Evolutionary conservation across 2,329 filamentous ascomycete species (phyloP), one percentile per base, ranked within the genome.

Genomic region (Trichophyton schoenleinii): DNA sequence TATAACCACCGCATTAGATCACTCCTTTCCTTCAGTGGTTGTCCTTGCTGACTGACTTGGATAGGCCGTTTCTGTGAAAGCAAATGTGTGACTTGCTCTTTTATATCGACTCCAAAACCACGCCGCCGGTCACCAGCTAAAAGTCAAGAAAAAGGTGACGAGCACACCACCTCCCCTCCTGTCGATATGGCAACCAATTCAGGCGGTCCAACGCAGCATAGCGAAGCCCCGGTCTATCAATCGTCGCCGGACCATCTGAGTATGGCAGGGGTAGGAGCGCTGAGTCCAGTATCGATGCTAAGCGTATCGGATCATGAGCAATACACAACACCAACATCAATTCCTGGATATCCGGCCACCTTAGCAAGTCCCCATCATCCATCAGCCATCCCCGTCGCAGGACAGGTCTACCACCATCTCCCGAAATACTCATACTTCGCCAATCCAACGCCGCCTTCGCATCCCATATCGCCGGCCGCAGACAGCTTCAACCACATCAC

Each of bases 41-140:
- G 18, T 58, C n/a, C 25, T 44, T 46, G 57, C 57, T 58, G 25
- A 58, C 11, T 5, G 34, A 8, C 18, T 5, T 8, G 6, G 15
- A 58, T 25, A 58, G 57, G 57, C 38, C 36, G 57, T 13, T 58
- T 58, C 31, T 58, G 57, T 25, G 57, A 58, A 20, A 58, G 31
- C 57, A 58, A 46, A 44, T 42, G 41, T 9, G 18, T 44, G 18
- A 42, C 57, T 2, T 58, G 57, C 38, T 58, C 57, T 15, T 58
- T 58, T 22, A 46, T 58, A n/a, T 42, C 36, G 2, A 46, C 9
- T 9, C 57, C 57, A 9, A 58, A 58, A 34, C 57, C 57, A 20
- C 57, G 57, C 22, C 36, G 36, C 3, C 57, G 57, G 22, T 34
- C 57, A 5, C 57, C 57, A 6, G 49, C 31, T 36, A 28, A 55